These are phyloP conservation scores for Cucurbita pepo DNA, from an alignment of 306 rosid genomes.

Conservation along the genomic window DNA sequence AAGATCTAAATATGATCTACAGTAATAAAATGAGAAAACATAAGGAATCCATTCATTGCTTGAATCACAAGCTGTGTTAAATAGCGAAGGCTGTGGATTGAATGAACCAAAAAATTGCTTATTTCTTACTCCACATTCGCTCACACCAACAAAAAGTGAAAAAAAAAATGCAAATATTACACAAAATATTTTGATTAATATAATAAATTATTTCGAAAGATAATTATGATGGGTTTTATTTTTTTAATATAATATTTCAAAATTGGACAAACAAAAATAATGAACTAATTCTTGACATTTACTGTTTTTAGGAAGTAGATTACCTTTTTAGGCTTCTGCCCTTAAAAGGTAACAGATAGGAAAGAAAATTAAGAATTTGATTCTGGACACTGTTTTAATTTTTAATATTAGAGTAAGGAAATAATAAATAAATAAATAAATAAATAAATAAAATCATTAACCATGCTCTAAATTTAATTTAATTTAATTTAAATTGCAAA, in stretches of 20 bases:
- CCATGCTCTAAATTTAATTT: neutral
- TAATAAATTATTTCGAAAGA: neutral
- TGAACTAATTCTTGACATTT: neutral
- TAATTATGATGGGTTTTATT: neutral
- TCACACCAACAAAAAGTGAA: neutral
- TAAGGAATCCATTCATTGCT: conserved; percentile 4
- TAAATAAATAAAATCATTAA: neutral
- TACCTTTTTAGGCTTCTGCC: neutral
- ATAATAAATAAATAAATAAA: neutral
- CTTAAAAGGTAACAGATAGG: neutral
- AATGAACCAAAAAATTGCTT: neutral
- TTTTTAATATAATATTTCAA: neutral
- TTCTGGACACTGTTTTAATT: neutral
- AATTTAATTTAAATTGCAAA: no score
- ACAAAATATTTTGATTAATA: neutral
- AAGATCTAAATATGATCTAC: no score
- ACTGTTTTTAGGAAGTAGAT: neutral
- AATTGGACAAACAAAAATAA: neutral
- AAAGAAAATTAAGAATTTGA: neutral
- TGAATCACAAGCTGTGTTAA: conserved; percentile 5
- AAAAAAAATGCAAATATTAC: neutral
- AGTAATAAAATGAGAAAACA: no score
- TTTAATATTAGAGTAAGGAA: no score
- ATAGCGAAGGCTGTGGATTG: neutral
- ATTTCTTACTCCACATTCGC: neutral